A percentile compares a stretch with the other conserved stretches of the same genome.
These are phyloP conservation scores for Catharanthus roseus DNA, from an alignment of 257 asterid species.

Conservation along the genomic window DNA sequence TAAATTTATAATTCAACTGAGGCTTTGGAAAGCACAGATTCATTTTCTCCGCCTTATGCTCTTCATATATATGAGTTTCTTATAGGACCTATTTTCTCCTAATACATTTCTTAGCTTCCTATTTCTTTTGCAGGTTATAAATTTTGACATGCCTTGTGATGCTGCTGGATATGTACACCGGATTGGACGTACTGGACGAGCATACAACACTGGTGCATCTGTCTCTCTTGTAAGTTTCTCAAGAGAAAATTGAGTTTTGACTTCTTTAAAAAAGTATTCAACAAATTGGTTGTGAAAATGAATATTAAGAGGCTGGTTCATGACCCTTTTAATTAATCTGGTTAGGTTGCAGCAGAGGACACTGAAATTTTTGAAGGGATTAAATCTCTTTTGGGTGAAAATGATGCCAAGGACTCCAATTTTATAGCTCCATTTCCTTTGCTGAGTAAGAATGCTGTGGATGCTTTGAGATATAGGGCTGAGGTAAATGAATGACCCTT, in stretches of 20 bases:
- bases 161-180: conserved; percentile 95
- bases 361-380: conserved; percentile 68
- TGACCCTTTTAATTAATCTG: conserved; percentile 16
- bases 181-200: conserved; percentile 98
- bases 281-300: background rate
- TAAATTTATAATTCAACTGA: background rate
- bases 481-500: conserved; percentile 46
- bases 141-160: conserved; percentile 81
- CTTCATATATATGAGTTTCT: background rate
- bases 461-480: conserved; percentile 87
- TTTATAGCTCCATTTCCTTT: conserved; percentile 87
- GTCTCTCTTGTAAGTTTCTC: conserved; percentile 75
- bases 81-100: background rate
- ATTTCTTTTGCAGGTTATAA: conserved; percentile 54
- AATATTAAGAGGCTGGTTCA: background rate
- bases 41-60: background rate
- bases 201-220: conserved; percentile 87
- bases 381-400: conserved; percentile 68
- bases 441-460: conserved; percentile 82
- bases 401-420: conserved; percentile 50
- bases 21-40: background rate
- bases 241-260: background rate
- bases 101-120: conserved; percentile 1
- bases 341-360: conserved; percentile 74
- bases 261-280: background rate